A percentile compares a stretch with the other conserved stretches of the same genome.
These are phyloP conservation scores for Pholiota molesta DNA, from an alignment of 768 basidiomycete species.

Conservation along the genomic window DNA sequence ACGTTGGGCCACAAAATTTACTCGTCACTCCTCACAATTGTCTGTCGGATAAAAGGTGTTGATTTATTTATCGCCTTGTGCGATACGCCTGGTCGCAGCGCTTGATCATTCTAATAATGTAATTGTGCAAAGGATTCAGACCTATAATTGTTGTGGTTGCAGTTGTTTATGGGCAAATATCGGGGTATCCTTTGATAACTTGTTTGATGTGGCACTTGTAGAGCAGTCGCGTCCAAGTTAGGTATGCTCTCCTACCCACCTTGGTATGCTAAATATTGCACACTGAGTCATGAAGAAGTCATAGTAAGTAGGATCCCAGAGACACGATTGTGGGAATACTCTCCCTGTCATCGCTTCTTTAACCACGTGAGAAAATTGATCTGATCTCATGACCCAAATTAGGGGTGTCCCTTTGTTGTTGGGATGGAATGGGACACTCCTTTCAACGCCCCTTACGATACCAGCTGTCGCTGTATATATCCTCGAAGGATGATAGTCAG, in stretches of 20 bases:
- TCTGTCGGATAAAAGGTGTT: too few species aligned
- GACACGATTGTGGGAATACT: slow-evolving; percentile 15
- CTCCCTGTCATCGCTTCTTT: slow-evolving; percentile 7
- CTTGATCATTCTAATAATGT: too few species aligned
- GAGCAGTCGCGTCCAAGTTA: not conserved
- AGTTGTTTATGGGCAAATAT: not conserved
- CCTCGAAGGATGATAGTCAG: not conserved
- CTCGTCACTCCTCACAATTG: too few species aligned
- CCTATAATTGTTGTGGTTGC: too few species aligned
- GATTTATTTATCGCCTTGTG: too few species aligned
- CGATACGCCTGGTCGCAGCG: too few species aligned
- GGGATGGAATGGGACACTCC: slow-evolving; percentile 26
- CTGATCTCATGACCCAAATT: slow-evolving; percentile 25
- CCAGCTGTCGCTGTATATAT: not conserved
- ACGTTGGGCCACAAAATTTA: too few species aligned
- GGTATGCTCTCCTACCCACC: not conserved
- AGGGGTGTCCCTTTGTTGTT: slow-evolving; percentile 32
- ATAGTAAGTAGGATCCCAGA: not conserved
- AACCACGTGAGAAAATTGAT: slow-evolving; percentile 24
- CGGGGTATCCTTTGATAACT: not conserved
- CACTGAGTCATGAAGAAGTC: not conserved
- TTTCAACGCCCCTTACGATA: not conserved
- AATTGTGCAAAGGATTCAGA: too few species aligned
- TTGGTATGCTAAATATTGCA: not conserved
- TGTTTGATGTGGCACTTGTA: not conserved